Evolutionary conservation across 2,329 filamentous ascomycete genomes (phyloP).

Genomic region (Aspergillus melleus): DNA sequence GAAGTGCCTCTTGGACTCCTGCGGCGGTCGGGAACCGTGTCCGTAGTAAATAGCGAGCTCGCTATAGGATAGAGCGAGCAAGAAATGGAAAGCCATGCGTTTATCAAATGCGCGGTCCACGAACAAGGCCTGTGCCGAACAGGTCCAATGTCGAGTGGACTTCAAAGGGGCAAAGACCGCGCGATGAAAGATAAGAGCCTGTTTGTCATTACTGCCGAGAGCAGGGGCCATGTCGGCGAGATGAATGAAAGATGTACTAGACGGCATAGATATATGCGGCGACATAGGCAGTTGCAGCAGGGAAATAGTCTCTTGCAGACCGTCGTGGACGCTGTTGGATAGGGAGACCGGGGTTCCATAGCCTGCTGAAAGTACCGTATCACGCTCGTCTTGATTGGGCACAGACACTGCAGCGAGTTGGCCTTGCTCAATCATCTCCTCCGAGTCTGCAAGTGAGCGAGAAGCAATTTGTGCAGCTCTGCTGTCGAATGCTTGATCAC

Average conservation of each 20-base stretch:
- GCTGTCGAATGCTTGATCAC: not conserved
- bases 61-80: conserved; percentile 13
- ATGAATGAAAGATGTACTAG: not conserved
- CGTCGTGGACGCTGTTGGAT: not conserved
- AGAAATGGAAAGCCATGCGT: conserved; percentile 6
- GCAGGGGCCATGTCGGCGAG: not conserved
- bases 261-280: not conserved
- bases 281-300: not conserved
- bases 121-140: conserved; percentile 1
- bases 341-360: not conserved
- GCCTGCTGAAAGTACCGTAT: not conserved
- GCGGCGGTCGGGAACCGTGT: conserved; percentile 1
- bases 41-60: conserved; percentile 11
- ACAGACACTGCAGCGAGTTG: not conserved
- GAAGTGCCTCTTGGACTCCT: conserved; percentile 7
- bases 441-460: not conserved
- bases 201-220: conserved; percentile 6
- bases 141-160: conserved; percentile 11
- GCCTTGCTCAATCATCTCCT: not conserved
- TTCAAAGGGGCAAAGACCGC: conserved; percentile 9
- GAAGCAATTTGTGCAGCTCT: not conserved
- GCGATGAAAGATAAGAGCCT: conserved; percentile 11
- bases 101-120: not conserved
- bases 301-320: not conserved
- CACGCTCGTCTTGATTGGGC: not conserved